phyloP scores from a whole-genome alignment of 345 rosid species.

The Clarkia xantiana region DNA sequence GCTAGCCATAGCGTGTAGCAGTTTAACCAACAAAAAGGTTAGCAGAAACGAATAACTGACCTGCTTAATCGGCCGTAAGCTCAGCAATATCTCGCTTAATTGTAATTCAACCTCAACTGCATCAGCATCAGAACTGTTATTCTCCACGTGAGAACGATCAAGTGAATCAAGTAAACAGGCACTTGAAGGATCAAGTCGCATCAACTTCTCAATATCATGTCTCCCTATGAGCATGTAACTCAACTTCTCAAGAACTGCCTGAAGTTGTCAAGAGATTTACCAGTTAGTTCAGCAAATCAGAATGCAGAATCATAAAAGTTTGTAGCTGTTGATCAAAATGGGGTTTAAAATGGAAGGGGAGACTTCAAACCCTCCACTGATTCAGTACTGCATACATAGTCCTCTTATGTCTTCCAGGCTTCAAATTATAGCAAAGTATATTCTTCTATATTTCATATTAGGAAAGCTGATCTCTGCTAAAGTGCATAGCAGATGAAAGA shows the following conservation, averaged over 20 bases:
- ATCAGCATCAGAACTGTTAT: slow-evolving; percentile 28
- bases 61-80: slow-evolving; percentile 78
- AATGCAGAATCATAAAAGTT: neutral
- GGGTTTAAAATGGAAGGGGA: too few relatives aligned
- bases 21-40: neutral
- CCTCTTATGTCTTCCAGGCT: too few relatives aligned
- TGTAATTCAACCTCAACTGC: slow-evolving; percentile 45
- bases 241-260: slow-evolving; percentile 99
- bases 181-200: slow-evolving; percentile 76
- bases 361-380: too few relatives aligned
- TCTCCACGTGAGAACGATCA: slow-evolving; percentile 26
- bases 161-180: slow-evolving; percentile 47
- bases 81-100: slow-evolving; percentile 57
- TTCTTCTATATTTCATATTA: too few relatives aligned
- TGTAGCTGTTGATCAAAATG: too few relatives aligned
- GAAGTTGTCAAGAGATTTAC: slow-evolving; percentile 19
- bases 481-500: too few relatives aligned
- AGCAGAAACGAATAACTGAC: slow-evolving; percentile 19
- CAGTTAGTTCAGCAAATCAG: slow-evolving; percentile 9
- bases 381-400: too few relatives aligned
- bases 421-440: too few relatives aligned
- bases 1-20: too few relatives aligned
- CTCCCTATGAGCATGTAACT: slow-evolving; percentile 97
- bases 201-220: slow-evolving; percentile 92
- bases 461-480: too few relatives aligned